Base-by-base conservation (phyloP, 768 basidiomycete genomes). In the Russula lepida region DNA sequence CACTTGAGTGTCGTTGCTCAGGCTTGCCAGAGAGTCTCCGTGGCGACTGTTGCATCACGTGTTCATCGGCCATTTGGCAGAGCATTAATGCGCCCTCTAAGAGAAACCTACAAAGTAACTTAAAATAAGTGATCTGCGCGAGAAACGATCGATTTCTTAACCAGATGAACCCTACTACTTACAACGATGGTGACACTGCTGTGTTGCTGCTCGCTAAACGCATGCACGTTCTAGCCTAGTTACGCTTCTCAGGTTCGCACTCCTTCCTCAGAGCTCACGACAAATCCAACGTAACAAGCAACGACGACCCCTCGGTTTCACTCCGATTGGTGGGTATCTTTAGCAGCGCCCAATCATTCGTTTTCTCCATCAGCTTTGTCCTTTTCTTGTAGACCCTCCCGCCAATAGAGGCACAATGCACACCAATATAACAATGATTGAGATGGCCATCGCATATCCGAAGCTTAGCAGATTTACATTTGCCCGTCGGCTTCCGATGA, bases 41-140 rank as follows among this genome's bases (percentile, higher is more conserved):
- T 63, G 57, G 30, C 56, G 62, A 63, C 62, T 58, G 28, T 48
- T 1, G 12, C 9, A 32, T 63, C 62, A 63, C 62, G 62, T 63
- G 62, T 23, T 44, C 52, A n/a, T 30, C 11, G 17, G 23, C 21
- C 25, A 19, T 30, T 39, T 27, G 35, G 37, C 33, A 23, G 12
- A 13, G 33, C 50, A 51, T 33, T 41, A n/a, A n/a, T 41, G 39
- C 35, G 39, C 39, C 4, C 39, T 8, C 19, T 41, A 19, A 41
- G 7, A 37, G 43, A 44, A 12, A n/a, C n/a, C 21, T 21, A 12
- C 11, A 19, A n/a, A 8, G 41, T 19, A 4, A 44, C n/a, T 44
- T 4, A 19, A n/a, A 8, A n/a, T 19, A 4, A 44, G 43, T 44
- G n/a, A 43, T 21, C n/a, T 21, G 46, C 23, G 2, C 23, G 46